Base-by-base conservation (phyloP, 73 alveolate species). In the Effrenium voratum region DNA sequence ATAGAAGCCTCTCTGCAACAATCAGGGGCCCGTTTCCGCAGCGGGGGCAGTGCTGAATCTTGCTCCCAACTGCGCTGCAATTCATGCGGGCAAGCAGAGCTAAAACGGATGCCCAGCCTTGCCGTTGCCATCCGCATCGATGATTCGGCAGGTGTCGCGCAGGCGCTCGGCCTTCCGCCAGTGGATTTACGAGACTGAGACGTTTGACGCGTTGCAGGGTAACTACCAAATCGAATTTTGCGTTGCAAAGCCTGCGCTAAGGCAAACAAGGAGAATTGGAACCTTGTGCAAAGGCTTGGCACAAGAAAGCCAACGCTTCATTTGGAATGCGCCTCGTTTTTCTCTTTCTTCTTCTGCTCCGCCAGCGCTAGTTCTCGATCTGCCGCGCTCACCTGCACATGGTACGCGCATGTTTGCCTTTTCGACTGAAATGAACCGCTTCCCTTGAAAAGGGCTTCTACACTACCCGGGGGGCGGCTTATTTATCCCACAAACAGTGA, bases 361-460 rank as follows among this genome's bases (percentile, higher is more conserved):
- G 95, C 95, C n/a, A 88, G 41, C 2, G 95, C 95, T 52, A 88
- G 32, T 85, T 88, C 95, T 5, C 95, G 95, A 88, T 88, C 95
- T 0, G 95, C 95, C 5, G 95, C 95, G 41, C 85, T 63, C 70
- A 88, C 95, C 95, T 88, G 45, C 28, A 34, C 10, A n/a, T n/a
- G n/a, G n/a, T n/a, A n/a, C n/a, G n/a, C n/a, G n/a, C n/a, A n/a
- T n/a, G n/a, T n/a, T n/a, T n/a, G n/a, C n/a, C n/a, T n/a, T n/a
- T n/a, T n/a, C n/a, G n/a, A n/a, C n/a, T n/a, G n/a, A n/a, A n/a
- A n/a, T n/a, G n/a, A n/a, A n/a, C n/a, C n/a, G n/a, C n/a, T n/a
- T n/a, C n/a, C n/a, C n/a, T n/a, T n/a, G n/a, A n/a, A n/a, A n/a
- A n/a, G n/a, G n/a, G n/a, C n/a, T n/a, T n/a, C n/a, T n/a, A n/a